Conservation (phyloP, 2,329 filamentous ascomycete species). For the Fusarium abutilonis region DNA sequence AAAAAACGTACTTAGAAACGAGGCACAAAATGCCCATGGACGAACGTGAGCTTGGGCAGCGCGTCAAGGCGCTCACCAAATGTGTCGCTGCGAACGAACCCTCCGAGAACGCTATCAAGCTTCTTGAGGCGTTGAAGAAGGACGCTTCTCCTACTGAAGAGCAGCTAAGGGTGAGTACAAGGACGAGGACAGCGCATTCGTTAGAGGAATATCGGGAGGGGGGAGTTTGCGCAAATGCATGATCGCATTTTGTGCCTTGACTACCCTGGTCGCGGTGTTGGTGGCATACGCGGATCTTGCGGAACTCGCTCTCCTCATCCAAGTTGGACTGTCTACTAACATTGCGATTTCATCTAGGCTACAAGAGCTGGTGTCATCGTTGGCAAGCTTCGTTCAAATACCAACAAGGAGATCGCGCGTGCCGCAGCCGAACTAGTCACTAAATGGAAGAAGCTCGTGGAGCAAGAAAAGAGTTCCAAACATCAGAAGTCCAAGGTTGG, state of each 20-base stretch:
- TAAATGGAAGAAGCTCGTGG: slow-evolving; percentile 86
- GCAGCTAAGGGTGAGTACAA: slow-evolving; percentile 74
- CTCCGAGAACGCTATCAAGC: slow-evolving; percentile 72
- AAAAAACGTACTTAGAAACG: neutral
- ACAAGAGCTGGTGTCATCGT: slow-evolving; percentile 93
- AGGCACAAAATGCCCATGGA: slow-evolving; percentile 66
- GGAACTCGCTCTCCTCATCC: neutral
- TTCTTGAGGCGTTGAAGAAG: slow-evolving; percentile 82
- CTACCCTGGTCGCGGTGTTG: slow-evolving; percentile 2
- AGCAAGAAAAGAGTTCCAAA: slow-evolving; percentile 66
- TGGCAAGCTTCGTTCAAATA: slow-evolving; percentile 79
- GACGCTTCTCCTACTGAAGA: slow-evolving; percentile 88
- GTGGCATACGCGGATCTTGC: neutral
- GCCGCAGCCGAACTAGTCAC: slow-evolving; percentile 83
- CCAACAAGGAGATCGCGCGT: slow-evolving; percentile 82
- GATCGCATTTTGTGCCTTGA: slow-evolving; percentile 25
- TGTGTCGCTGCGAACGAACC: slow-evolving; percentile 80
- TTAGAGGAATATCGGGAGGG: neutral
- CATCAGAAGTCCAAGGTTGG: slow-evolving; percentile 54
- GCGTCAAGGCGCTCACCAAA: slow-evolving; percentile 82
- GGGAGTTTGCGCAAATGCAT: slow-evolving; percentile 33
- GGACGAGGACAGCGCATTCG: neutral
- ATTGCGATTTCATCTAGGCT: slow-evolving; percentile 56
- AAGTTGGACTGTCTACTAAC: slow-evolving; percentile 21
- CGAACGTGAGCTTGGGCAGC: slow-evolving; percentile 80